Percentiles rank a stretch among this genome's conserved stretches.
Evolutionary conservation across 768 basidiomycete genomes (phyloP).

Genomic region (Rubroboletus satanas): DNA sequence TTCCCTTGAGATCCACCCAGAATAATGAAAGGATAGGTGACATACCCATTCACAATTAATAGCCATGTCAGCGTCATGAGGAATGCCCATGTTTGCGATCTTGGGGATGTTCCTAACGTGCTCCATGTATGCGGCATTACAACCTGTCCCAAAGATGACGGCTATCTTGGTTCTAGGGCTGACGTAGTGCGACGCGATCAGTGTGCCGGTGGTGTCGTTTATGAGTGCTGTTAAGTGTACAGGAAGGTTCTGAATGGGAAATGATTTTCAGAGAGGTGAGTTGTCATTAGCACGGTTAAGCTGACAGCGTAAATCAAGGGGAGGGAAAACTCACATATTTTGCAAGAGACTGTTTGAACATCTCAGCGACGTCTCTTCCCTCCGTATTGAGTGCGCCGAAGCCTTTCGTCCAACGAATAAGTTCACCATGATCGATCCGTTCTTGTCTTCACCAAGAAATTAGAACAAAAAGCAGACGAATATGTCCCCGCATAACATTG

Average conservation of each 20-base stretch:
- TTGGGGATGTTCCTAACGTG: slow-evolving; percentile 81
- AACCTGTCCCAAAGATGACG: slow-evolving; percentile 96
- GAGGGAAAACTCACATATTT: slow-evolving; percentile 56
- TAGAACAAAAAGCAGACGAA: background rate
- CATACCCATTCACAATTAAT: slow-evolving; percentile 98
- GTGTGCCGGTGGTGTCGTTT: slow-evolving; percentile 97
- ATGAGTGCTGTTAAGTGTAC: slow-evolving; percentile 83
- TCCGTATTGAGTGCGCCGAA: slow-evolving; percentile 91
- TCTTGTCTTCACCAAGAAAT: slow-evolving; percentile 59
- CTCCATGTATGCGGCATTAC: slow-evolving; percentile 99
- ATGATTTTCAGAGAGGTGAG: background rate
- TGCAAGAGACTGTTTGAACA: slow-evolving; percentile 81
- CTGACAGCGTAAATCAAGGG: background rate
- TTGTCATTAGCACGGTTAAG: background rate
- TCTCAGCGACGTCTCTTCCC: slow-evolving; percentile 86
- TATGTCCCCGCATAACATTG: background rate
- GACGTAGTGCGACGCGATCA: slow-evolving; percentile 96
- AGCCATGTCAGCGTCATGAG: slow-evolving; percentile 68
- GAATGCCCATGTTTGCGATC: slow-evolving; percentile 70
- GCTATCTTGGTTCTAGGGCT: slow-evolving; percentile 89
- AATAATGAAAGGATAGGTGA: background rate
- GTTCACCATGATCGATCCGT: slow-evolving; percentile 86
- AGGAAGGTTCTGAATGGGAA: slow-evolving; percentile 62
- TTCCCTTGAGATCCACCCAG: background rate
- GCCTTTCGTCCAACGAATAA: slow-evolving; percentile 99